Conservation (phyloP, 768 basidiomycete genomes). For the Chalciporus pseudorubinellus region DNA sequence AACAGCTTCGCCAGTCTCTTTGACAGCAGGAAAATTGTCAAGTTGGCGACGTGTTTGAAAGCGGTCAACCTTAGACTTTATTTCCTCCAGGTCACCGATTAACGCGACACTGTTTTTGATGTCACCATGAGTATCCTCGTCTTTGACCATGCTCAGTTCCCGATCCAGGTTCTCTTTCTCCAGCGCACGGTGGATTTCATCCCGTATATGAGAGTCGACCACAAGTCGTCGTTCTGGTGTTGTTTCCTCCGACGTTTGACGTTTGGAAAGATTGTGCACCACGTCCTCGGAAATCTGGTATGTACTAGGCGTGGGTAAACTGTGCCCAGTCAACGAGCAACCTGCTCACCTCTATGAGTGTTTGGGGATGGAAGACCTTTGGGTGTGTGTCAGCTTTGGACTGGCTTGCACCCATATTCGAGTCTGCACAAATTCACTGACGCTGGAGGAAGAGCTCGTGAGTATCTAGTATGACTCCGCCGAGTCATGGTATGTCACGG, state of each 20-base stretch:
- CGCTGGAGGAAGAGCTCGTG: too few relatives aligned
- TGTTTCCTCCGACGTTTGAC: slow-evolving; percentile 54
- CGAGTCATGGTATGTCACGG: too few relatives aligned
- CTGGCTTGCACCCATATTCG: slow-evolving; percentile 63
- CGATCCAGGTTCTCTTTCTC: slow-evolving; percentile 87
- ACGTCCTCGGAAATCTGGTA: slow-evolving; percentile 82
- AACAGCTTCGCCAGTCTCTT: slow-evolving; percentile 55
- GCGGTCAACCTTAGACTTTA: slow-evolving; percentile 68
- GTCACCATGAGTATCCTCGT: slow-evolving; percentile 37
- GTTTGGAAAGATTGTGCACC: slow-evolving; percentile 74
- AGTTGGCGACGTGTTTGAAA: slow-evolving; percentile 59
- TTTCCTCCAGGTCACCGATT: slow-evolving; percentile 72
- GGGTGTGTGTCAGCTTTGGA: slow-evolving; percentile 57
- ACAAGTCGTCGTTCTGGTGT: slow-evolving; percentile 68
- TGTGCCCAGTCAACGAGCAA: neutral
- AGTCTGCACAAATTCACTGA: neutral
- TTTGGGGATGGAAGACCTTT: slow-evolving; percentile 56
- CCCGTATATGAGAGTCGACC: slow-evolving; percentile 70
- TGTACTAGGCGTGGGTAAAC: slow-evolving; percentile 11
- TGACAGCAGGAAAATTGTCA: slow-evolving; percentile 53
- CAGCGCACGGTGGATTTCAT: slow-evolving; percentile 74
- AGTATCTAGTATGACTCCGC: too few relatives aligned
- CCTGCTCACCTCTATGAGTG: slow-evolving; percentile 48
- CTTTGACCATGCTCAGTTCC: slow-evolving; percentile 57
- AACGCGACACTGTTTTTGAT: slow-evolving; percentile 61